Evolutionary conservation across 2,329 filamentous ascomycete genomes (phyloP).

Genomic region (Talaromyces rugulosus): DNA sequence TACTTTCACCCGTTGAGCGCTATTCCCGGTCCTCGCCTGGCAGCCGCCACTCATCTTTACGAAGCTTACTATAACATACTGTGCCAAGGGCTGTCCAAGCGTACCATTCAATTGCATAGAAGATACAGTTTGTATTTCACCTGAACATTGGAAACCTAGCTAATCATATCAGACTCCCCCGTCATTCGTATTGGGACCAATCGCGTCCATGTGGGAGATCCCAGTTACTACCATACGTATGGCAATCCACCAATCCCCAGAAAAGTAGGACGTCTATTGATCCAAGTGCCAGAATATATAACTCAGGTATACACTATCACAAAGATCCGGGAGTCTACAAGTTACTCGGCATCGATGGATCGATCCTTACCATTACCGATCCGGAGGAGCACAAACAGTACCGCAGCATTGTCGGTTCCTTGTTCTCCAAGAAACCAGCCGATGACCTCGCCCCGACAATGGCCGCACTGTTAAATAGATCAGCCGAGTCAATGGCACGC

Average conservation of each 20-base stretch:
- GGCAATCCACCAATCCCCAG: background rate
- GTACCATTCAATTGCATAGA: background rate
- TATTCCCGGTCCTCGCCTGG: constrained; percentile 28
- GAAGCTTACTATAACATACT: constrained; percentile 33
- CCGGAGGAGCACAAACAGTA: constrained; percentile 21
- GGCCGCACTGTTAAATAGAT: background rate
- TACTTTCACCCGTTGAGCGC: constrained; percentile 28
- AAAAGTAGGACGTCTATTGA: background rate
- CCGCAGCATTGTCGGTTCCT: background rate
- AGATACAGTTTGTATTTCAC: background rate
- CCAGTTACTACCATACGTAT: background rate
- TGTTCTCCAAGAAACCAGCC: constrained; percentile 6
- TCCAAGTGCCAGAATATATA: background rate
- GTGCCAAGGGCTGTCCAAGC: background rate
- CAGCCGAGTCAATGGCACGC: background rate
- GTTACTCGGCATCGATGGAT: background rate
- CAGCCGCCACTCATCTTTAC: constrained; percentile 27
- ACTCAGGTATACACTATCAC: background rate
- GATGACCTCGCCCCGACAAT: background rate
- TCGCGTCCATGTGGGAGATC: background rate
- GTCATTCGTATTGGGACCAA: background rate
- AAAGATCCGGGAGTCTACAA: background rate
- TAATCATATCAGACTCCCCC: background rate
- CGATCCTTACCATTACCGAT: constrained; percentile 15
- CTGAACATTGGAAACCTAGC: background rate